Base-by-base conservation (phyloP, 371 early-diverging fungal genomes). In the Zopfochytrium polystomum region DNA sequence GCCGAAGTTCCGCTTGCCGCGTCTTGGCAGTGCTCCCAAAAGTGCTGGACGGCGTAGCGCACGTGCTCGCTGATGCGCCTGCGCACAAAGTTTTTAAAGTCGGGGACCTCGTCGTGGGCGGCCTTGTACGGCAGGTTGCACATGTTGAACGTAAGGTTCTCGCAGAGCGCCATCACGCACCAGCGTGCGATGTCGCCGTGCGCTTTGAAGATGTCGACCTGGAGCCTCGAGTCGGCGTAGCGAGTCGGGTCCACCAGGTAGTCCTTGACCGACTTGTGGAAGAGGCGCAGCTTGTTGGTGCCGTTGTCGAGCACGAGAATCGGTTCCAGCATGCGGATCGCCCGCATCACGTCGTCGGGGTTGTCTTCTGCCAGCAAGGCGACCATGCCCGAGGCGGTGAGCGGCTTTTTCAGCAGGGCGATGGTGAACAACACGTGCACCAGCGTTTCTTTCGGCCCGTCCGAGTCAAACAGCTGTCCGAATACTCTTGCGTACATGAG, bases 161-260 rank as follows among this genome's bases (percentile, higher is more conserved):
- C 31, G 22, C 11, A 30, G 15, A 52, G 32, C 15, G 7, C 25
- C 13, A 11, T 26, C 5, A 52, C 30, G 25, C 30, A 18, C 7
- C 15, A 7, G 15, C 7, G 15, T 11, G 52, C 52, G 11, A 52
- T 27, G 29, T 7, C 23, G 5, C 46, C 9, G 25, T 55, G 56
- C 46, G 20, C 48, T 9, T 33, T 5, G n/a, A 6, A 33, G n/a
- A 18, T 13, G 13, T 11, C 27, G 27, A 55, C 46, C 11, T 11
- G 7, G 43, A 44, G 43, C 9, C 46, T 23, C 25, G 46, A 11
- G 33, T 55, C 46, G 5, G 20, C 43, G 49, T 56, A 57, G 13
- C 38, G 42, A 5, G 62, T 47, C 3, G 62, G 43, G 30, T 62
- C 38, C 5, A 30, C 59, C 22, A 65, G 27, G 58, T 60, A 60